These are phyloP conservation scores for Prunus yedoensis DNA, from an alignment of 331 rosid genomes.

Conservation along the genomic window DNA sequence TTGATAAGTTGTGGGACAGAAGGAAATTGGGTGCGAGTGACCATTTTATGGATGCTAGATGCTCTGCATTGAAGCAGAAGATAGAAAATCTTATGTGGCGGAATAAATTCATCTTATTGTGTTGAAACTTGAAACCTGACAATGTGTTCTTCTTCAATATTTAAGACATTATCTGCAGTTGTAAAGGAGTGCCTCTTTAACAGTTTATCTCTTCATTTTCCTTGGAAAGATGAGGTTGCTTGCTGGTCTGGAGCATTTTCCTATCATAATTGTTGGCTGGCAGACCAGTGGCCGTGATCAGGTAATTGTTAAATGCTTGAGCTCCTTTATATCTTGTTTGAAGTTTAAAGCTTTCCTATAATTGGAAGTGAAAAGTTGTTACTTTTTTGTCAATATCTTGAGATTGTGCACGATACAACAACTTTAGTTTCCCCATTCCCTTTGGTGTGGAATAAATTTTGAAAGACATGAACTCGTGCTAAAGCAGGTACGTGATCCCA, in stretches of 20 bases:
- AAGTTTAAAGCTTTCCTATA: not conserved
- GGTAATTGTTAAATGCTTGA: not conserved
- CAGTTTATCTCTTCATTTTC: not conserved
- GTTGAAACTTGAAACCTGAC: slow-evolving; percentile 10
- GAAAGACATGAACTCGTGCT: not conserved
- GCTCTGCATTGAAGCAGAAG: slow-evolving; percentile 2
- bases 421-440: too few relatives aligned
- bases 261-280: not conserved
- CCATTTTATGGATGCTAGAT: not conserved
- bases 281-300: not conserved
- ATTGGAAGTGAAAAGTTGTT: not conserved
- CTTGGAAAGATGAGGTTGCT: not conserved
- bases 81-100: not conserved
- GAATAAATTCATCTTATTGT: slow-evolving; percentile 1
- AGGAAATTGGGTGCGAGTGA: not conserved
- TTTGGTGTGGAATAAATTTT: not conserved
- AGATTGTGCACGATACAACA: too few relatives aligned
- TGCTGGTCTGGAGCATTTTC: not conserved
- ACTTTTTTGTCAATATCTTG: too few relatives aligned
- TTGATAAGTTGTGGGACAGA: not conserved
- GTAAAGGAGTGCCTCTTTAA: not conserved
- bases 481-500: not conserved
- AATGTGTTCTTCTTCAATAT: not conserved
- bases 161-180: not conserved
- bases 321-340: not conserved